phyloP scores from a whole-genome alignment of 2,329 filamentous ascomycete species.

The Cladobotryum mycophilum region DNA sequence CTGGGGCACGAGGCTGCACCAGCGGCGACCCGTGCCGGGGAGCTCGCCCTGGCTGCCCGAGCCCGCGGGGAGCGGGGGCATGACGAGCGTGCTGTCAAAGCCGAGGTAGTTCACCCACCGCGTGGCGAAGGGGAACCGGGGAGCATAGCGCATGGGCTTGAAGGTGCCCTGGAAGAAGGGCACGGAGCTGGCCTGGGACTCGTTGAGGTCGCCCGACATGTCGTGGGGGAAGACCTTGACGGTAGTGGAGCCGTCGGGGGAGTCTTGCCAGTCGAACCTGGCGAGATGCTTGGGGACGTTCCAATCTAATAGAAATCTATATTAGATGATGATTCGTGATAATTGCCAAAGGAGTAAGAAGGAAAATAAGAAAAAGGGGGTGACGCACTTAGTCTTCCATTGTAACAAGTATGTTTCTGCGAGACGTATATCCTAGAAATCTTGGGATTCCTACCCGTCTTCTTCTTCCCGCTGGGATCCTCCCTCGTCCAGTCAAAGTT shows the following conservation, averaged over 20 bases:
- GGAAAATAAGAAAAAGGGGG: background rate
- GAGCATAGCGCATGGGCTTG: slow-evolving; percentile 34
- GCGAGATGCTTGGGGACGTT: slow-evolving; percentile 52
- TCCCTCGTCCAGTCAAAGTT: slow-evolving; percentile 36
- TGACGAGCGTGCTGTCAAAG: slow-evolving; percentile 37
- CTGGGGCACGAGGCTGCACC: slow-evolving; percentile 34
- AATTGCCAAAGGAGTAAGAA: background rate
- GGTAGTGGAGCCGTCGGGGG: slow-evolving; percentile 28
- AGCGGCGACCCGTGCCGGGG: slow-evolving; percentile 38
- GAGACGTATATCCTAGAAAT: slow-evolving; percentile 52
- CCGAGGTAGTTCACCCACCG: slow-evolving; percentile 34
- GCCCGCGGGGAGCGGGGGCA: slow-evolving; percentile 42
- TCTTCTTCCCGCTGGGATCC: slow-evolving; percentile 26
- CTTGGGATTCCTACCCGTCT: slow-evolving; percentile 29
- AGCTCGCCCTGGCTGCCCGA: slow-evolving; percentile 35
- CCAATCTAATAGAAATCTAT: slow-evolving; percentile 38
- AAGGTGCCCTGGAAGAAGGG: slow-evolving; percentile 44
- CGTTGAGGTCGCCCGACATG: slow-evolving; percentile 22
- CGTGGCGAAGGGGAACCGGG: slow-evolving; percentile 39
- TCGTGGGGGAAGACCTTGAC: slow-evolving; percentile 43
- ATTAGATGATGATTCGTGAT: background rate
- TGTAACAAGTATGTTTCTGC: slow-evolving; percentile 45
- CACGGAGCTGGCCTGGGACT: slow-evolving; percentile 24
- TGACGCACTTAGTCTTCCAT: slow-evolving; percentile 42
- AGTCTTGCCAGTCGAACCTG: slow-evolving; percentile 39